Evolutionary conservation across 331 rosid genomes (phyloP).

Genomic region (Quercus phellos): DNA sequence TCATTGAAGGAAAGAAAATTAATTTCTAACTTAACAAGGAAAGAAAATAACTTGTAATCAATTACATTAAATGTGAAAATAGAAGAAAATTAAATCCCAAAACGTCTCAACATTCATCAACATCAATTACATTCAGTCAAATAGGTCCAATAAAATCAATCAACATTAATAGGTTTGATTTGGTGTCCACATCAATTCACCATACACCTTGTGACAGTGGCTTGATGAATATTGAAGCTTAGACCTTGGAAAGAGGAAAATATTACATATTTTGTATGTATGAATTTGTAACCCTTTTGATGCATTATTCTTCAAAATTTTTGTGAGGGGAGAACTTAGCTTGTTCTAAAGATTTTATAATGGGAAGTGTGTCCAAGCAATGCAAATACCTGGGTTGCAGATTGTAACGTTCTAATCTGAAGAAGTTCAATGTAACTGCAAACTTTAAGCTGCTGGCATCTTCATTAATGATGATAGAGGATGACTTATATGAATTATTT

Average conservation of each 20-base stretch:
- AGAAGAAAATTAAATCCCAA: no score
- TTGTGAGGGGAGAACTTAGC: neutral
- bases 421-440: neutral
- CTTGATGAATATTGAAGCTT: neutral
- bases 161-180: no score
- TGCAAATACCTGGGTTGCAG: neutral
- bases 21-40: no score
- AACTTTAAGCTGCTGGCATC: neutral
- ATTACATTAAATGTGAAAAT: no score
- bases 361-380: neutral
- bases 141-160: no score
- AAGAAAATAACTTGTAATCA: no score
- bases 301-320: neutral
- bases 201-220: neutral
- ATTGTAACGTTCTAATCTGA: neutral
- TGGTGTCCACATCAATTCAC: no score
- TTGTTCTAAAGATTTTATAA: neutral
- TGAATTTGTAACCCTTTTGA: no score
- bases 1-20: no score
- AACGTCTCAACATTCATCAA: no score
- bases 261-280: no score
- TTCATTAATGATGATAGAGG: neutral
- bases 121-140: no score
- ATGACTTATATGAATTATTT: neutral
- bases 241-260: neutral